phyloP scores from a whole-genome alignment of 2,329 filamentous ascomycete genomes.

The Thermomyces lanuginosus region DNA sequence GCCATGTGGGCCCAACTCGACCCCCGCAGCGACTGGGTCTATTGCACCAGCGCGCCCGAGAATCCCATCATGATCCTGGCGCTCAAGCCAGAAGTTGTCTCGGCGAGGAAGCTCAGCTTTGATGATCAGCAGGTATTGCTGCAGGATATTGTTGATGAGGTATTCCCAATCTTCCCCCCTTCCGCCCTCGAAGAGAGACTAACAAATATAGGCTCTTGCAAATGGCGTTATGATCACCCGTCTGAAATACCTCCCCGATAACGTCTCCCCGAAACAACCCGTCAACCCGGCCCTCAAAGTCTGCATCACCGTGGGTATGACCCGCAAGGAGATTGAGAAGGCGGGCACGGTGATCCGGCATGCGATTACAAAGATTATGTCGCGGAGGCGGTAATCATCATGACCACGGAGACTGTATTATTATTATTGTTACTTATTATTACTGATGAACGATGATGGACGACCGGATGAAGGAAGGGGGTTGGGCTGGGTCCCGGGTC shows the following conservation, averaged over 20 bases:
- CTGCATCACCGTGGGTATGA: slow-evolving; percentile 71
- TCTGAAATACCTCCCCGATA: slow-evolving; percentile 60
- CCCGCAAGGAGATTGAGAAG: slow-evolving; percentile 92
- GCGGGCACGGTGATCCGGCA: slow-evolving; percentile 75
- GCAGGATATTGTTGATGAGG: slow-evolving; percentile 92
- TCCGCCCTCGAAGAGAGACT: too few relatives aligned
- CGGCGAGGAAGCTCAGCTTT: slow-evolving; percentile 47
- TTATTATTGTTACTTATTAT: too few relatives aligned
- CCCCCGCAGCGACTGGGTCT: slow-evolving; percentile 83
- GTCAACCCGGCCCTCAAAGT: slow-evolving; percentile 73
- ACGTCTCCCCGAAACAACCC: slow-evolving; percentile 49
- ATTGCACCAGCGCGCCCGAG: slow-evolving; percentile 61
- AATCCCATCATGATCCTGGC: slow-evolving; percentile 77
- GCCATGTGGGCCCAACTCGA: slow-evolving; percentile 76
- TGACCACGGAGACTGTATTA: too few relatives aligned
- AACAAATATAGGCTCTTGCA: slow-evolving; percentile 58
- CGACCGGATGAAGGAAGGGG: too few relatives aligned
- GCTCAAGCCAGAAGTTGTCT: slow-evolving; percentile 68
- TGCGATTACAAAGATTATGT: slow-evolving; percentile 84
- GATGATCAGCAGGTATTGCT: slow-evolving; percentile 73
- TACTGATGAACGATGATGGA: too few relatives aligned
- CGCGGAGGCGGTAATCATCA: slow-evolving; percentile 34
- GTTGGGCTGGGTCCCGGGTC: too few relatives aligned
- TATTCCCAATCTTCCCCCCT: too few relatives aligned
- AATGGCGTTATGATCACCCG: slow-evolving; percentile 84